These are phyloP conservation scores for Trichocladium antarcticum DNA, from an alignment of 495 filamentous ascomycete genomes.

Conservation along the genomic window DNA sequence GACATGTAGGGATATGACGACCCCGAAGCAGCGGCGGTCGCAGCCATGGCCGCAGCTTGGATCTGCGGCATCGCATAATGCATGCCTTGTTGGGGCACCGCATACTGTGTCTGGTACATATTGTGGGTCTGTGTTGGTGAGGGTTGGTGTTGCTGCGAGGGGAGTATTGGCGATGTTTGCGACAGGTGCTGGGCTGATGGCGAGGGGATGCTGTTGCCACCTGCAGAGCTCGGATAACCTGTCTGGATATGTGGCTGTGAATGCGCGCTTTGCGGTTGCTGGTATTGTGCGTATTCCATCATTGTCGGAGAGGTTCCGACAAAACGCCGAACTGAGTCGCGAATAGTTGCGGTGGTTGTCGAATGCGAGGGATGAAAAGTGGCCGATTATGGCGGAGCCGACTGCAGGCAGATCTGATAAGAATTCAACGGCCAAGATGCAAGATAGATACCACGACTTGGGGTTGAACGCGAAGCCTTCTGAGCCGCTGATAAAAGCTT, in stretches of 20 bases:
- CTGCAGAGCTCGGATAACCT: slow-evolving; percentile 43
- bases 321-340: slow-evolving; percentile 13
- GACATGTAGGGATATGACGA: slow-evolving; percentile 48
- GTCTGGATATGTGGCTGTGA: slow-evolving; percentile 31
- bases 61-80: slow-evolving; percentile 50
- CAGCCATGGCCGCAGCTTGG: slow-evolving; percentile 59
- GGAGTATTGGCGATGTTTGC: slow-evolving; percentile 52
- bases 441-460: slow-evolving; percentile 14
- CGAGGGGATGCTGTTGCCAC: slow-evolving; percentile 50
- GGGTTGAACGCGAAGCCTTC: slow-evolving; percentile 11
- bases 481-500: slow-evolving; percentile 20
- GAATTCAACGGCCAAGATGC: slow-evolving; percentile 4
- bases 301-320: slow-evolving; percentile 32
- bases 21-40: slow-evolving; percentile 56
- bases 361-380: neutral
- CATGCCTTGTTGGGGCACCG: slow-evolving; percentile 45
- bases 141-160: slow-evolving; percentile 46
- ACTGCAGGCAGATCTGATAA: slow-evolving; percentile 14
- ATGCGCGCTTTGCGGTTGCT: slow-evolving; percentile 48
- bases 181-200: slow-evolving; percentile 46
- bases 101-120: slow-evolving; percentile 50
- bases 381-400: slow-evolving; percentile 8
- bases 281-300: slow-evolving; percentile 64
- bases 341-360: slow-evolving; percentile 10
- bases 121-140: slow-evolving; percentile 44